Percentiles rank a stretch among this genome's conserved stretches.
These are phyloP conservation scores for Curvularia sp. DNA, from an alignment of 2,329 filamentous ascomycete genomes.

Conservation along the genomic window DNA sequence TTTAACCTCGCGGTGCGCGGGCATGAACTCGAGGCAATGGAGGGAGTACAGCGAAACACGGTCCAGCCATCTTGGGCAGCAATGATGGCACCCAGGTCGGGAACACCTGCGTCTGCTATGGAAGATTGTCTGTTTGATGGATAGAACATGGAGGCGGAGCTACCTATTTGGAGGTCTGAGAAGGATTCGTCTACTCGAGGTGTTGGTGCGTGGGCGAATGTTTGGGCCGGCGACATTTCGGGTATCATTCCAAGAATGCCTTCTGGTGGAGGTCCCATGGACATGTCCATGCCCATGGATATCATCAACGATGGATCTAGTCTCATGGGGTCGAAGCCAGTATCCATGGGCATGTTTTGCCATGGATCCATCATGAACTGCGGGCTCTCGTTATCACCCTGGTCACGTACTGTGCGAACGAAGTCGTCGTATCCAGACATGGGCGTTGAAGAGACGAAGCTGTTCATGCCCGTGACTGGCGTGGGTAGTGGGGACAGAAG, in stretches of 20 bases:
- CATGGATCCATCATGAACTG: constrained; percentile 59
- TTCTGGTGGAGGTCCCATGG: constrained; percentile 51
- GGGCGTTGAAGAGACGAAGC: constrained; percentile 55
- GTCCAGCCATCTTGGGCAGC: constrained; percentile 62
- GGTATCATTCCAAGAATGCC: constrained; percentile 57
- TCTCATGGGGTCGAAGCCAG: constrained; percentile 55
- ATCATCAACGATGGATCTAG: constrained; percentile 56
- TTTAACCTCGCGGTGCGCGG: constrained; percentile 61
- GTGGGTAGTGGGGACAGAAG: constrained; percentile 51
- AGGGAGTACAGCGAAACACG: constrained; percentile 60
- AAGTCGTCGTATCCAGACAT: constrained; percentile 59
- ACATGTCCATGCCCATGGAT: constrained; percentile 56
- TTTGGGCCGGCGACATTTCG: constrained; percentile 50
- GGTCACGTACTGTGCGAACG: constrained; percentile 49
- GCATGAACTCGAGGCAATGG: constrained; percentile 57
- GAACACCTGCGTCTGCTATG: constrained; percentile 46
- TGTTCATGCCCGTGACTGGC: constrained; percentile 48
- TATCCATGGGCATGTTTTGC: constrained; percentile 56
- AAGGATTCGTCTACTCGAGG: constrained; percentile 57
- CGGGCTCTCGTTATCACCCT: constrained; percentile 55
- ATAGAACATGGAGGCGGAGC: constrained; percentile 53
- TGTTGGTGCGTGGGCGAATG: constrained; percentile 54
- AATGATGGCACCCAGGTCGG: constrained; percentile 58
- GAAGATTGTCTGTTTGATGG: constrained; percentile 52
- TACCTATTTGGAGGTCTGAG: constrained; percentile 56